phyloP scores from a whole-genome alignment of 371 early-diverging fungal species.

The Enteropsectra breve region DNA sequence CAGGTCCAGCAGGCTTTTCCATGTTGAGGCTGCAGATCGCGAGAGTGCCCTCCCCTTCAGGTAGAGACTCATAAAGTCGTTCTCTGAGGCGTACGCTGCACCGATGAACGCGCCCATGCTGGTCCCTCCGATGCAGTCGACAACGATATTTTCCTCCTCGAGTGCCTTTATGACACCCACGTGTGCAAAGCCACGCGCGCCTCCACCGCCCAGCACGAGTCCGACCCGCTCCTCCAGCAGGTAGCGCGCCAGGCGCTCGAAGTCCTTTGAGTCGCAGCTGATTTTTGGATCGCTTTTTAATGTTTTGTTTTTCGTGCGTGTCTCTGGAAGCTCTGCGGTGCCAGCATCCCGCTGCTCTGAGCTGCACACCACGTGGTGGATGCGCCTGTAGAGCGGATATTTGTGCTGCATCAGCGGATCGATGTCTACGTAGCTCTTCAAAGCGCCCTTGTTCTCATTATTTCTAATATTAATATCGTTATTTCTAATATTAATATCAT shows the following conservation, averaged over 20 bases:
- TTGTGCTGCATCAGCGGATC: neutral
- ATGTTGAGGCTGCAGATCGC: conserved; percentile 66
- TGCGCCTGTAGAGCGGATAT: neutral
- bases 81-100: conserved; percentile 78
- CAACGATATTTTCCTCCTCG: conserved; percentile 91
- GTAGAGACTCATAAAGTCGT: conserved; percentile 73
- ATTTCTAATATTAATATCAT: neutral
- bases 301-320: conserved; percentile 5
- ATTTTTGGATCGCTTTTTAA: conserved; percentile 20
- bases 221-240: conserved; percentile 83
- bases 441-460: no score
- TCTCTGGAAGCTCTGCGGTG: neutral
- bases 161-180: conserved; percentile 85
- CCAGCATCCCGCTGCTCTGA: neutral
- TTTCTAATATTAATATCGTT: no score
- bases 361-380: conserved; percentile 4
- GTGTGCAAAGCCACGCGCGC: conserved; percentile 89
- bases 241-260: conserved; percentile 74
- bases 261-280: conserved; percentile 60
- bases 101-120: conserved; percentile 91
- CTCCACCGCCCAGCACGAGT: conserved; percentile 94
- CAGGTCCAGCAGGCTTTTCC: conserved; percentile 78
- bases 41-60: conserved; percentile 75
- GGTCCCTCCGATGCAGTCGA: conserved; percentile 86
- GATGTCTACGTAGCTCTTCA: no score